Evolutionary conservation across 805 yeast genomes (phyloP).

Genomic region (Ogataea populi-albae): DNA sequence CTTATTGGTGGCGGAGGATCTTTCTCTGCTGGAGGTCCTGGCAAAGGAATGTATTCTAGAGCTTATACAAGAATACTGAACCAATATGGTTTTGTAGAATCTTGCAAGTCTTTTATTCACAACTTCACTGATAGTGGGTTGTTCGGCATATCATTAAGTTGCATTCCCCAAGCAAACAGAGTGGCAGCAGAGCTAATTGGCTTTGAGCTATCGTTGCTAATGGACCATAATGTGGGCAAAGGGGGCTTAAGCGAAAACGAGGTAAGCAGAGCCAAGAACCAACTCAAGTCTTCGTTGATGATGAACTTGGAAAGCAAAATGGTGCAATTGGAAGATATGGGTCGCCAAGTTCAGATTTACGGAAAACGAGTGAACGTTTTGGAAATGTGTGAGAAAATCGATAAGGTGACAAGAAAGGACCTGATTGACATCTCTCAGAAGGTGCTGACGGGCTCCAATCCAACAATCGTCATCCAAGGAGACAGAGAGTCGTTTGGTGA

Average conservation of each 20-base stretch:
- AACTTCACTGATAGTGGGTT: constrained; percentile 87
- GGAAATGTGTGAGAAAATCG: constrained; percentile 81
- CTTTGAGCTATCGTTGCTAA: constrained; percentile 48
- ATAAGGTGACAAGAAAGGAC: constrained; percentile 62
- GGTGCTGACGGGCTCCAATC: constrained; percentile 68
- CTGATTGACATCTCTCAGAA: constrained; percentile 70
- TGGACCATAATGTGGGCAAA: constrained; percentile 45
- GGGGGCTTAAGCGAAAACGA: constrained; percentile 69
- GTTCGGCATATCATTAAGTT: constrained; percentile 83
- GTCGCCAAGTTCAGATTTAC: constrained; percentile 88
- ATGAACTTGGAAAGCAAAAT: constrained; percentile 92
- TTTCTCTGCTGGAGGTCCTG: constrained; percentile 98
- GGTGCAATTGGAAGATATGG: constrained; percentile 93
- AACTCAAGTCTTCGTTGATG: constrained; percentile 77
- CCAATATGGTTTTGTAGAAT: constrained; percentile 87
- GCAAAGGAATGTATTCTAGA: constrained; percentile 97
- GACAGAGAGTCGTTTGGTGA: constrained; percentile 84
- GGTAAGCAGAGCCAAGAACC: constrained; percentile 88
- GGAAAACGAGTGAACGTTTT: constrained; percentile 68
- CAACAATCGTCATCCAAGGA: constrained; percentile 91
- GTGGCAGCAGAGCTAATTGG: constrained; percentile 78
- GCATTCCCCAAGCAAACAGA: constrained; percentile 83
- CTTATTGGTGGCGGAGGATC: constrained; percentile 96
- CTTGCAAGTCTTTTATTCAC: constrained; percentile 84
- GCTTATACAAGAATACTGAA: constrained; percentile 88